Evolutionary conservation across 225 moss, liverwort and hornwort genomes (phyloP).

Genomic region (Pseudoscleropodium purum): DNA sequence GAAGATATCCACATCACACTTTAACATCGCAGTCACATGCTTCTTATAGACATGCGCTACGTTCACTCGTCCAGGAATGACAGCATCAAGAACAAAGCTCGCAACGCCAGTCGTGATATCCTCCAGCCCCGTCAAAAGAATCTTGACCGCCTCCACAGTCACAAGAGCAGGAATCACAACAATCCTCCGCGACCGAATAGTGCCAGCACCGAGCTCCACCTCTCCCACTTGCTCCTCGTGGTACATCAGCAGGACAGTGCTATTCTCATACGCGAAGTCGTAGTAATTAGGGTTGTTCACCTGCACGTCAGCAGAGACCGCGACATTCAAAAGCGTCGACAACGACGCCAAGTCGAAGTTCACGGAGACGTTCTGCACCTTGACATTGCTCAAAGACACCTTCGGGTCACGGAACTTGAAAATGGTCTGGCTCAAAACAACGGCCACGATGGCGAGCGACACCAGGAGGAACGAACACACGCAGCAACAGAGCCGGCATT

Average conservation of each 20-base stretch:
- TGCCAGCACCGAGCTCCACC: constrained; percentile 14
- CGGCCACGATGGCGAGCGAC: not conserved
- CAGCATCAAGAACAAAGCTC: constrained; percentile 1
- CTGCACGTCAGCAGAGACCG: not conserved
- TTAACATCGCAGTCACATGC: constrained; percentile 4
- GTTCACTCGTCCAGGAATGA: constrained; percentile 14
- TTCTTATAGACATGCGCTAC: constrained; percentile 13
- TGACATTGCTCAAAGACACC: not conserved
- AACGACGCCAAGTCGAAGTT: not conserved
- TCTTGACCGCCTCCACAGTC: not conserved
- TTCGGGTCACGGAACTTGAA: constrained; percentile 26
- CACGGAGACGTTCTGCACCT: constrained; percentile 12
- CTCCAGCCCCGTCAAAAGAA: not conserved
- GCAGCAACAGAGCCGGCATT: not conserved
- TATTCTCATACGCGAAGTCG: constrained; percentile 16
- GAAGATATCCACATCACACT: constrained; percentile 19
- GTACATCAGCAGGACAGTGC: constrained; percentile 17
- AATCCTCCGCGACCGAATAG: constrained; percentile 1
- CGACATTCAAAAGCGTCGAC: constrained; percentile 6
- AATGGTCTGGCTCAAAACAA: constrained; percentile 20
- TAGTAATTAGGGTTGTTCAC: constrained; percentile 33
- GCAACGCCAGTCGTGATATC: constrained; percentile 12
- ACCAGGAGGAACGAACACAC: not conserved
- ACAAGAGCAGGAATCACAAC: constrained; percentile 9
- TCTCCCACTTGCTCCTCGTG: constrained; percentile 6